Evolutionary conservation across 2,329 filamentous ascomycete genomes (phyloP).

Genomic region (Orbilia brochopaga): DNA sequence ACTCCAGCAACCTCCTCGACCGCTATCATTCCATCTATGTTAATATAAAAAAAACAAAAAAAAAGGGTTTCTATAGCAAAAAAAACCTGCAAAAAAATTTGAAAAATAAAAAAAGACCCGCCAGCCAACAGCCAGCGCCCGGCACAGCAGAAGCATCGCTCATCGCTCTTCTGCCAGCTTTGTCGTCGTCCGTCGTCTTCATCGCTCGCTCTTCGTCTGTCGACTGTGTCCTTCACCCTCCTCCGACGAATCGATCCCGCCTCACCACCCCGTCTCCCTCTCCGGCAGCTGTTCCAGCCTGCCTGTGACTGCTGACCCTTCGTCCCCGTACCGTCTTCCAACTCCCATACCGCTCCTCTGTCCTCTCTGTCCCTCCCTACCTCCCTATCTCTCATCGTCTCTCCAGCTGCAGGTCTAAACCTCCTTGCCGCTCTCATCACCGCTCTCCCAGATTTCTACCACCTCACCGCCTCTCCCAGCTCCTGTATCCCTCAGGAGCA

Average conservation of each 20-base stretch:
- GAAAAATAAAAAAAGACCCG: constrained; percentile 28
- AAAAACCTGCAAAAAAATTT: constrained; percentile 58
- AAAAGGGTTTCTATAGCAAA: constrained; percentile 57
- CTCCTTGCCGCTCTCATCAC: background rate
- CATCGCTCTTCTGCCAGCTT: constrained; percentile 51
- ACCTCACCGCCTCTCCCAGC: background rate
- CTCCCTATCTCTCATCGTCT: background rate
- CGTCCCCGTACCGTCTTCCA: background rate
- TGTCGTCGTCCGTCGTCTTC: constrained; percentile 37
- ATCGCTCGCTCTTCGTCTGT: constrained; percentile 19
- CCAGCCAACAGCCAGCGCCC: background rate
- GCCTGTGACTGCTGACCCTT: background rate
- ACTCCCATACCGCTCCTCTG: background rate
- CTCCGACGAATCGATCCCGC: background rate
- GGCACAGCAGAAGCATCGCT: constrained; percentile 9
- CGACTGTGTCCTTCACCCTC: constrained; percentile 3
- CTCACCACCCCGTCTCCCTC: background rate
- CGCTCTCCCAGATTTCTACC: background rate
- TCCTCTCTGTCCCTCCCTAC: background rate
- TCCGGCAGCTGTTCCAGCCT: background rate
- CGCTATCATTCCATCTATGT: constrained; percentile 56
- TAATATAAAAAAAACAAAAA: constrained; percentile 57
- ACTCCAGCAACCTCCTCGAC: constrained; percentile 39
- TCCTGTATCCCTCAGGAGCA: background rate
- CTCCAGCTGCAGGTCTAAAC: background rate